phyloP scores from a whole-genome alignment of 768 basidiomycete genomes.

The Tephrocybe sp. region DNA sequence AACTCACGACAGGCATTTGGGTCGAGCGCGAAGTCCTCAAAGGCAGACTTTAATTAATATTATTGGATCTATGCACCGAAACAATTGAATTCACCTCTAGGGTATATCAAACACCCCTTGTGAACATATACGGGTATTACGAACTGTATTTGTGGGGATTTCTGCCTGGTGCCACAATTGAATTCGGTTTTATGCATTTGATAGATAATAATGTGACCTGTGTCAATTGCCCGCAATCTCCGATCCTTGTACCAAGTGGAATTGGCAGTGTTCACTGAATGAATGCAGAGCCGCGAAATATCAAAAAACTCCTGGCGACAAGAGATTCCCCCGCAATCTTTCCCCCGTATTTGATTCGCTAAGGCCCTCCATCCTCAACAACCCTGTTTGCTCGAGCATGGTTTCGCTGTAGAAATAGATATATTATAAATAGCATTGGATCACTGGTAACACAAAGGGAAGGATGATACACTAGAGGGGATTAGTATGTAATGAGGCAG shows the following conservation, averaged over 20 bases:
- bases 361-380: too few species aligned
- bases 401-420: too few species aligned
- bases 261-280: neutral
- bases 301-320: constrained; percentile 10
- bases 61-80: neutral
- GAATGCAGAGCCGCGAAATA: neutral
- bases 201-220: too few species aligned
- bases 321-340: constrained; percentile 9
- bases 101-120: neutral
- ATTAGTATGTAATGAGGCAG: too few species aligned
- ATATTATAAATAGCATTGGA: neutral
- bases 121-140: neutral
- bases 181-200: too few species aligned
- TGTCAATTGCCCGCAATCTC: constrained; percentile 2
- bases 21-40: constrained; percentile 43
- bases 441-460: too few species aligned
- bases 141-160: too few species aligned
- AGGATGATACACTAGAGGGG: too few species aligned
- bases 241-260: neutral
- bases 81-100: neutral
- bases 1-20: constrained; percentile 63
- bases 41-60: constrained; percentile 39
- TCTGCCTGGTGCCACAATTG: too few species aligned
- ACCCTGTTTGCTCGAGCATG: too few species aligned
- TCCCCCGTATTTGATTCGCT: too few species aligned